These are phyloP conservation scores for Triticum timopheevii DNA, from an alignment of 176 grass and related monocot genomes.

Conservation along the genomic window DNA sequence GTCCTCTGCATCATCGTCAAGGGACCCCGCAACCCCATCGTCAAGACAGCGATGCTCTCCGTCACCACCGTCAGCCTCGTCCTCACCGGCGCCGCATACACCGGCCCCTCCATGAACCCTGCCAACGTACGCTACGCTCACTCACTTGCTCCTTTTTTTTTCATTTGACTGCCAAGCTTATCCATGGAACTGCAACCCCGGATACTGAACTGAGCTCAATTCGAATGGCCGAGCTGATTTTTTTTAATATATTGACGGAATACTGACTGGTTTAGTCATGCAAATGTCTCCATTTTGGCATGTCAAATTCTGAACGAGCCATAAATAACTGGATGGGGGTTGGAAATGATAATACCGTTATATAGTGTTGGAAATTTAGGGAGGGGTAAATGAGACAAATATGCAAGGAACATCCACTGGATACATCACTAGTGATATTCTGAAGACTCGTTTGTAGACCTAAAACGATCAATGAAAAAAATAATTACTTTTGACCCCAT, in stretches of 20 bases:
- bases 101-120: constrained; percentile 81
- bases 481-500: neutral
- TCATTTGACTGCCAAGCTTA: neutral
- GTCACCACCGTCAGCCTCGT: constrained; percentile 54
- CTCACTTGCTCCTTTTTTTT: neutral
- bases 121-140: constrained; percentile 46
- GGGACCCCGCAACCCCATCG: constrained; percentile 50
- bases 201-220: neutral
- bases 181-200: neutral
- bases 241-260: neutral
- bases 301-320: neutral
- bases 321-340: neutral
- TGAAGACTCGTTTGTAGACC: neutral
- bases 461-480: neutral
- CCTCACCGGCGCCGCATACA: constrained; percentile 54
- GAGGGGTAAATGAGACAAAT: neutral
- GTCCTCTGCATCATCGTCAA: constrained; percentile 58
- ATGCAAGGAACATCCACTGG: neutral
- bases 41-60: constrained; percentile 58
- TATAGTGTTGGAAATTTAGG: neutral
- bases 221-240: neutral
- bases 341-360: neutral
- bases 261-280: neutral
- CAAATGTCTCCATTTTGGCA: neutral
- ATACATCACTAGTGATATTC: neutral